Percentiles rank a stretch among this genome's conserved stretches.
Evolutionary conservation across 1,284 basidiomycete genomes (phyloP).

Genomic region (Melanopsichium pennsylvanicum): DNA sequence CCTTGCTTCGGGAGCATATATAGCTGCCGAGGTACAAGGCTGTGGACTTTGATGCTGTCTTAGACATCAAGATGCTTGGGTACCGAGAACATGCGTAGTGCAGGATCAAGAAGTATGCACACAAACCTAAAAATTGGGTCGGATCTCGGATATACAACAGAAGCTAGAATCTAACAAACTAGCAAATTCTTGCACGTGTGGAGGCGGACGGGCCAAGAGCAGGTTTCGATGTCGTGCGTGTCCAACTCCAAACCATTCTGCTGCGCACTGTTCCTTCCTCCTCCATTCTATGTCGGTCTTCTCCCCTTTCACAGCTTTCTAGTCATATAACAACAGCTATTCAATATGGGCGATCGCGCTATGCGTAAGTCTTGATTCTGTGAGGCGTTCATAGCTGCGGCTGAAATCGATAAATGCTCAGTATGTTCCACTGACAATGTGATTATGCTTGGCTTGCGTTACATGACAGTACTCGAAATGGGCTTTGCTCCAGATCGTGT

Average conservation of each 20-base stretch:
- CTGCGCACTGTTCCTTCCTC: conserved; percentile 3
- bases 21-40: no score
- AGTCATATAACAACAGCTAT: neutral
- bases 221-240: conserved; percentile 35
- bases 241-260: neutral
- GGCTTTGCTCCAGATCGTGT: conserved; percentile 61
- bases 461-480: conserved; percentile 59
- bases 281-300: neutral
- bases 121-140: conserved; percentile 10
- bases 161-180: conserved; percentile 18
- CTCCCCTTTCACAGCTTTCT: neutral
- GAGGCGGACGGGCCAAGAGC: conserved; percentile 32
- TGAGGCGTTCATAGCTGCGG: no score
- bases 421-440: neutral
- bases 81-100: neutral
- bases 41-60: neutral
- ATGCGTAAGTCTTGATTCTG: conserved; percentile 32
- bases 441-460: neutral
- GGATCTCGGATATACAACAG: conserved; percentile 15
- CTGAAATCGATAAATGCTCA: no score
- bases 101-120: neutral
- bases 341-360: conserved; percentile 31
- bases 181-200: conserved; percentile 2
- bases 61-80: neutral
- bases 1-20: no score